Evolutionary conservation across 768 basidiomycete genomes (phyloP).

Genomic region (Punctularia strigosozonata): DNA sequence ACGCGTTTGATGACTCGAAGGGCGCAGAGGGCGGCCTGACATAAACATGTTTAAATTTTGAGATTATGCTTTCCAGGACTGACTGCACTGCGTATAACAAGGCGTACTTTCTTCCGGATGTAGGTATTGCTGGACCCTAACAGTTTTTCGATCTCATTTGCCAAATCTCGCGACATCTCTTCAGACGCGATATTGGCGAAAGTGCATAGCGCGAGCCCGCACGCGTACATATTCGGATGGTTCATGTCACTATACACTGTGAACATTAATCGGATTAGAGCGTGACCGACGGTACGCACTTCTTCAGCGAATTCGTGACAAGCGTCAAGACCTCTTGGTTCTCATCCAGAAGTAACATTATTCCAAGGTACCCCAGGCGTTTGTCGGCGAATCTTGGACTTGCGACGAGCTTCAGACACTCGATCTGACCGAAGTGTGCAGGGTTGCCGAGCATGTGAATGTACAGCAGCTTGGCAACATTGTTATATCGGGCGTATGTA

Average conservation of each 20-base stretch:
- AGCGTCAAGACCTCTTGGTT: slow-evolving; percentile 95
- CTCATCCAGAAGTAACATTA: slow-evolving; percentile 96
- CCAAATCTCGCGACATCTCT: slow-evolving; percentile 98
- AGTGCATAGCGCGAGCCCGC: slow-evolving; percentile 92
- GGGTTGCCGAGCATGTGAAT: slow-evolving; percentile 99
- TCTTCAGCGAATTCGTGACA: slow-evolving; percentile 97
- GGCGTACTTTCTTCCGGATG: slow-evolving; percentile 92
- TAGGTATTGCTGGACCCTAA: slow-evolving; percentile 97
- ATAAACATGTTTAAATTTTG: background rate
- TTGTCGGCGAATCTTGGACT: slow-evolving; percentile 96
- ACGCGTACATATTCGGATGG: slow-evolving; percentile 97
- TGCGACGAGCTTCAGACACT: slow-evolving; percentile 89
- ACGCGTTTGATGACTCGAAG: slow-evolving; percentile 91
- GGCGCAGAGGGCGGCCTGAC: slow-evolving; percentile 88
- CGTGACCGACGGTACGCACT: slow-evolving; percentile 38
- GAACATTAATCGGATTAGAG: too few relatives aligned
- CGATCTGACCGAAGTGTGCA: slow-evolving; percentile 98
- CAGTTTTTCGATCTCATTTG: slow-evolving; percentile 95
- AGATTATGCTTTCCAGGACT: too few relatives aligned
- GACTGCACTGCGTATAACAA: too few relatives aligned
- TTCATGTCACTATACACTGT: slow-evolving; percentile 89
- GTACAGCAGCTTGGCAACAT: slow-evolving; percentile 95
- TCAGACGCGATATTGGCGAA: slow-evolving; percentile 99
- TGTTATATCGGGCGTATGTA: slow-evolving; percentile 89
- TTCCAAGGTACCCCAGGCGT: slow-evolving; percentile 90